phyloP scores from a whole-genome alignment of 805 yeast species.

The Metschnikowia gelsemii region DNA sequence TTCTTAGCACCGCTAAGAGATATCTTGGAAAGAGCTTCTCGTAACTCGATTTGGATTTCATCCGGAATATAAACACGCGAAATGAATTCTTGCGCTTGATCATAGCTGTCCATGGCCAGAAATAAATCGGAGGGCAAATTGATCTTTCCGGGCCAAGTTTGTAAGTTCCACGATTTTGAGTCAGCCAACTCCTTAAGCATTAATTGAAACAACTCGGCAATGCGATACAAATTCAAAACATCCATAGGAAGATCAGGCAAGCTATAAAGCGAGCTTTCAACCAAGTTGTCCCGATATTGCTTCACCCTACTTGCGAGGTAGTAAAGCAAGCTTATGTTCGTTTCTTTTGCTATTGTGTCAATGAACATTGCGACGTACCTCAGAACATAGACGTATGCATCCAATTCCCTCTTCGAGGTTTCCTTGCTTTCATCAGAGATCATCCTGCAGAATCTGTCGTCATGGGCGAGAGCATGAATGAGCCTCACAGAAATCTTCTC shows the following conservation, averaged over 20 bases:
- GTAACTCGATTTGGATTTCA: conserved; percentile 38
- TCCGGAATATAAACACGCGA: conserved; percentile 58
- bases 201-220: conserved; percentile 74
- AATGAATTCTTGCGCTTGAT: conserved; percentile 57
- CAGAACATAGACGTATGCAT: conserved; percentile 53
- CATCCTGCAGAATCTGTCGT: conserved; percentile 56
- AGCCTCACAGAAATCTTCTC: conserved; percentile 70
- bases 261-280: conserved; percentile 32
- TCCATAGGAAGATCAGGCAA: conserved; percentile 25
- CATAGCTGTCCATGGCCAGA: conserved; percentile 54
- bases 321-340: conserved; percentile 69
- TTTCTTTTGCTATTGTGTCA: conserved; percentile 57
- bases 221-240: conserved; percentile 51
- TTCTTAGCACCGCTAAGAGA: background rate
- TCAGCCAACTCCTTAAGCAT: conserved; percentile 58
- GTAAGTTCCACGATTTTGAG: conserved; percentile 62
- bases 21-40: conserved; percentile 8
- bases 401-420: conserved; percentile 23
- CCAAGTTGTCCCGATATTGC: conserved; percentile 64
- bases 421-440: conserved; percentile 25
- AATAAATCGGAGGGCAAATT: conserved; percentile 69
- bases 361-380: conserved; percentile 62
- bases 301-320: conserved; percentile 77
- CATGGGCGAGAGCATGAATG: conserved; percentile 71
- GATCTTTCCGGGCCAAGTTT: conserved; percentile 80